These are phyloP conservation scores for Gynostemma pentaphyllum DNA, from an alignment of 306 rosid species.

Conservation along the genomic window DNA sequence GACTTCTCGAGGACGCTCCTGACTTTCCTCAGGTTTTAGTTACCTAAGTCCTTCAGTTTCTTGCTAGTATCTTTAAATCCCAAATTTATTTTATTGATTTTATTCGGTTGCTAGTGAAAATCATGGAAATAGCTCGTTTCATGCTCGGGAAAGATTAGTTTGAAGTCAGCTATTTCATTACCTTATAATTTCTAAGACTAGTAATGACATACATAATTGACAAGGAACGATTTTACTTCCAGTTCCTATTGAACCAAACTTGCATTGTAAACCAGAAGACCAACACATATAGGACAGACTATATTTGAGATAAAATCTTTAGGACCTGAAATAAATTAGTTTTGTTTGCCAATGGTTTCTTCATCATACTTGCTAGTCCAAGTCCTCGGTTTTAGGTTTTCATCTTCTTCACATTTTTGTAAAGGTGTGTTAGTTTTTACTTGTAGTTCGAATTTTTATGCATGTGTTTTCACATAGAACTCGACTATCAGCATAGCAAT, in stretches of 20 bases:
- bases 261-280: not conserved
- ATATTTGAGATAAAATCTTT: not conserved
- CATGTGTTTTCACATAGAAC: too few relatives aligned
- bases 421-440: too few relatives aligned
- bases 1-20: constrained; percentile 48
- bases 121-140: not conserved
- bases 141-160: not conserved
- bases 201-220: not conserved
- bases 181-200: not conserved
- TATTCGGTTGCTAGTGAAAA: not conserved
- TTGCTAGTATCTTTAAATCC: not conserved
- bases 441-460: too few relatives aligned
- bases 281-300: not conserved
- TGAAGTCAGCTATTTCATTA: not conserved
- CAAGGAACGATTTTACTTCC: not conserved
- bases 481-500: too few relatives aligned
- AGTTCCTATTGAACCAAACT: not conserved
- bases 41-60: not conserved
- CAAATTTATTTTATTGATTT: not conserved
- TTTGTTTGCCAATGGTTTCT: not conserved
- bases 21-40: constrained; percentile 59
- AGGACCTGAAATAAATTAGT: not conserved
- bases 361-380: too few relatives aligned
- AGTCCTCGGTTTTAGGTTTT: too few relatives aligned
- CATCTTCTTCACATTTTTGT: too few relatives aligned